These are phyloP conservation scores for Ophiosphaerella narmari DNA, from an alignment of 2,329 filamentous ascomycete species.

Conservation along the genomic window DNA sequence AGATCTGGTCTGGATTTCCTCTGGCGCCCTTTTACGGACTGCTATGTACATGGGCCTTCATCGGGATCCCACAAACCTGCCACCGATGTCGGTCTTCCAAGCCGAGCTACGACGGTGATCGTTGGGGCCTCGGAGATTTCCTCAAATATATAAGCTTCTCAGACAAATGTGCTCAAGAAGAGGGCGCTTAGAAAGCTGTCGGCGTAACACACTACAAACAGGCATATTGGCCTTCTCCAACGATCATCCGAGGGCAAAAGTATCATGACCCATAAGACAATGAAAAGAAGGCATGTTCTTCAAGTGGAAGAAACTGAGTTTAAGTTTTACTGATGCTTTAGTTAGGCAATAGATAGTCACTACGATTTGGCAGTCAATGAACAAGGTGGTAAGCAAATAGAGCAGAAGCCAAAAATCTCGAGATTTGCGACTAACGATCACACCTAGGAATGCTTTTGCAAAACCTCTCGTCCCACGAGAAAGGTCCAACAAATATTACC, in stretches of 20 bases:
- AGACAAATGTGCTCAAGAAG: constrained; percentile 3
- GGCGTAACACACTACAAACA: not conserved
- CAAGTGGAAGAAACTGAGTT: no score
- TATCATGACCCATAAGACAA: not conserved
- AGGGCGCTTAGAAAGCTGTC: not conserved
- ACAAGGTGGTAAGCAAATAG: not conserved
- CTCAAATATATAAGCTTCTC: not conserved
- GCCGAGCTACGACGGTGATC: constrained; percentile 20
- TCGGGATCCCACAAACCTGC: constrained; percentile 37
- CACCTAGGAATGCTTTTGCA: not conserved
- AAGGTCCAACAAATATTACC: not conserved
- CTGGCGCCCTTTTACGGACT: constrained; percentile 40
- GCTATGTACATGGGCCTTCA: constrained; percentile 47
- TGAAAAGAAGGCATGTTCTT: not conserved
- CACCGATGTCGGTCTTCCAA: constrained; percentile 13
- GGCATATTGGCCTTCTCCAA: not conserved
- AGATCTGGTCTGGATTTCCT: constrained; percentile 39
- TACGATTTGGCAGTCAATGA: constrained; percentile 3
- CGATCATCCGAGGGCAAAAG: not conserved
- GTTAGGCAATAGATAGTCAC: not conserved
- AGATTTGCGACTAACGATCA: no score
- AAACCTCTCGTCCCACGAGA: not conserved
- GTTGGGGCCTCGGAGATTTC: constrained; percentile 1
- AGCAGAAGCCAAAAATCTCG: no score
- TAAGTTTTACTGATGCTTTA: no score